Percentiles rank a stretch among this genome's conserved stretches.
Conservation (phyloP, 768 basidiomycete genomes). For the Amyloporia xantha region DNA sequence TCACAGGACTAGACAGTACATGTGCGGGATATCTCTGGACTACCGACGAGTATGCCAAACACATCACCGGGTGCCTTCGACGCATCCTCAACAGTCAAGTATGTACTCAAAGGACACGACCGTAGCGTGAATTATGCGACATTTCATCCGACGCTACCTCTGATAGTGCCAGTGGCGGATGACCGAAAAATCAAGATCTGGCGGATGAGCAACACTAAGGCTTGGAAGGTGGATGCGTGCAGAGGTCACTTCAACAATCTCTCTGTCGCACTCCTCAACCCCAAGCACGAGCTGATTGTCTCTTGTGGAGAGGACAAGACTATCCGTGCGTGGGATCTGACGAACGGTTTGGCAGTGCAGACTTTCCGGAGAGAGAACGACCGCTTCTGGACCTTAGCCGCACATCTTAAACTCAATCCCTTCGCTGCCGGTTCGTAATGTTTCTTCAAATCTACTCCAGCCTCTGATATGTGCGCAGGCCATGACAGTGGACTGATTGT, state of each 20-base stretch:
- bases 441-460: background rate
- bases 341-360: constrained; percentile 91
- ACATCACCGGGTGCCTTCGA: constrained; percentile 70
- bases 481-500: constrained; percentile 98
- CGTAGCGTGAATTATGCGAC: constrained; percentile 95
- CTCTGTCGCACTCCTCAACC: constrained; percentile 91
- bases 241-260: constrained; percentile 99
- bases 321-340: constrained; percentile 97
- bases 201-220: constrained; percentile 98
- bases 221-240: constrained; percentile 99
- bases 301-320: constrained; percentile 99
- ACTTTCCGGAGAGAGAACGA: constrained; percentile 97
- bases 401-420: constrained; percentile 94
- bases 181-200: constrained; percentile 98
- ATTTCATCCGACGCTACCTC: constrained; percentile 94
- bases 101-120: constrained; percentile 94
- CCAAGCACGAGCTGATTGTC: constrained; percentile 94
- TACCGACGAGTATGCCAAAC: constrained; percentile 79
- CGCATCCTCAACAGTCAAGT: constrained; percentile 92
- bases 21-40: constrained; percentile 98
- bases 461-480: constrained; percentile 30
- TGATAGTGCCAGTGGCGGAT: constrained; percentile 95
- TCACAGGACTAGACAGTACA: constrained; percentile 99
- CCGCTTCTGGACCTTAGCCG: constrained; percentile 94
- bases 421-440: constrained; percentile 78